Base-by-base conservation (phyloP, 2,329 filamentous ascomycete species). In the Pseudopithomyces maydicus region DNA sequence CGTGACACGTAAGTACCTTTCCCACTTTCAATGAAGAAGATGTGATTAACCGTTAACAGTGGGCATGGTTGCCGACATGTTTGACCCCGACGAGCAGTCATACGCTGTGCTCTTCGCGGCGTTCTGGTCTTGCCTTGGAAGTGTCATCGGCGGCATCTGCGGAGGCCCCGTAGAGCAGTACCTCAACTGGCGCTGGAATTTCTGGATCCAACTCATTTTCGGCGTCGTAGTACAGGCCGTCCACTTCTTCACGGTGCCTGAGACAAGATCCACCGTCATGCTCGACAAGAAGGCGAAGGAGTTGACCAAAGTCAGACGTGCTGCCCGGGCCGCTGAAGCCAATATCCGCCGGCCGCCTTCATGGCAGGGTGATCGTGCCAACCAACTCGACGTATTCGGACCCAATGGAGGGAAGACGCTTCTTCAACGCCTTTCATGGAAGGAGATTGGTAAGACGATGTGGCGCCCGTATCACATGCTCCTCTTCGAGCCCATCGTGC, bases 191-290 rank as follows among this genome's bases (percentile, higher is more conserved):
- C 82, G 83, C 61, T 92, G 88, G 88, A 86, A 82, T 55, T 92
- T 94, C 73, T 95, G 90, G 90, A 89, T 93, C 61, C 90, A 93
- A 75, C 84, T 95, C 58, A 91, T 92, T 62, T 88, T 95, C 53
- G 91, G 91, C 23, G 86, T 76, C 5, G 80, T 85, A 26, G 85
- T 91, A 2, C 90, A 94, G 68, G 20, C 84, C 3, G 68, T 90
- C 8, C 90, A 92, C 71, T 77, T 88, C 45, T 70, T 89, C 57
- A 79, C 85, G 5, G 90, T 94, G 1, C 90, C 89, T 1, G 91
- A 95, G 74, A 94, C 91, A 0, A 83, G 90, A 48, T 84, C 86
- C 0, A 91, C 88, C 1, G 84, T 92, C 59, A 83, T 94, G 80
- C 87, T 95, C 79, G 88, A 94, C 77, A 80, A 79, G 1, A 48